Evolutionary conservation across 805 yeast species (phyloP), one percentile per base, ranked within the genome.

Genomic region (Metschnikowia proteae): DNA sequence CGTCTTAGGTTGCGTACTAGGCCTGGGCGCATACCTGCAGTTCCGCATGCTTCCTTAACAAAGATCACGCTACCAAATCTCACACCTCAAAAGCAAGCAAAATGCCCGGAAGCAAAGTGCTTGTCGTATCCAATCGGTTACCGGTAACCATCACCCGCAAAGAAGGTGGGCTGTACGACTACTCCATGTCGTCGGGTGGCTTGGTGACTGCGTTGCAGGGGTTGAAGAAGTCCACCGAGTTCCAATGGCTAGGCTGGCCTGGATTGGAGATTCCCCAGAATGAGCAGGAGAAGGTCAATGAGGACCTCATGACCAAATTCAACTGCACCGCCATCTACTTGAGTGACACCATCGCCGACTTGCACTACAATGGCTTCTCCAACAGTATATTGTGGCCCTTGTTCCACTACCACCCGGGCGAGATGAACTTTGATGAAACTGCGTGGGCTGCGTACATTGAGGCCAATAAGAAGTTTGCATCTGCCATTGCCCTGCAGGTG

Each of bases 161-260:
- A 11, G 64, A 70, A 1, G 72, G 75, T 39, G 90, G 92, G 3
- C 66, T 76, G 9, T 94, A 89, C 64, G 82, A 82, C 51, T 94
- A 92, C 66, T 70, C 83, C 43, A 88, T 94, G 97, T 90, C 97
- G 29, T 87, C 96, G 1, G 99, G 99, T 27, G 99, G 99, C 1
- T 78, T 94, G 43, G 99, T 95, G 25, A 89, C 97, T 1, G 99
- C 97, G 0, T 73, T 94, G 37, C 96, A 91, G 61, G 98, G 98
- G 1, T 71, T 94, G 46, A 88, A 88, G 65, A 86, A 87, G 61
- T 70, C 84, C 3, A 82, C 88, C 7, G 84, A 86, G 43, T 90
- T 90, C 68, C 94, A 90, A 64, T 94, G 99, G 99, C 83, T 88
- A 60, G 99, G 99, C 11, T 94, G 99, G 99, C 96, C 98, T 1